Evolutionary conservation across 805 yeast genomes (phyloP).

Genomic region (Candida ovalis): DNA sequence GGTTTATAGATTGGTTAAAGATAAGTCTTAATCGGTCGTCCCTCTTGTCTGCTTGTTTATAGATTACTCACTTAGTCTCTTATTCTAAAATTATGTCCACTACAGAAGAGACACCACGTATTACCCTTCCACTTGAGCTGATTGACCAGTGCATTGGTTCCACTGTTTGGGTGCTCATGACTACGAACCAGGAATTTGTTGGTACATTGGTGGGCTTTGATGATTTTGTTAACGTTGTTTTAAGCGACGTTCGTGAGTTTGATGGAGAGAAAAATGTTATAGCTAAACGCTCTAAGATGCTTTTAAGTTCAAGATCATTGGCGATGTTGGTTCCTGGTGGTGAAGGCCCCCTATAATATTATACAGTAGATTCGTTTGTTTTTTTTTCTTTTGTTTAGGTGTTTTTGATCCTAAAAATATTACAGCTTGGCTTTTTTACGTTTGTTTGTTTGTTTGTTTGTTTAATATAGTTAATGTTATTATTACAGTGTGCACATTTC

Average conservation of each 20-base stretch:
- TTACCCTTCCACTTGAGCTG: slow-evolving; percentile 70
- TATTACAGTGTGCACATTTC: background rate
- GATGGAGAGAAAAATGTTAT: slow-evolving; percentile 39
- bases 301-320: slow-evolving; percentile 68
- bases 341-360: slow-evolving; percentile 27
- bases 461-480: background rate
- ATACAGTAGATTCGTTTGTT: background rate
- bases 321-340: slow-evolving; percentile 62
- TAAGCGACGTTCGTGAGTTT: slow-evolving; percentile 73
- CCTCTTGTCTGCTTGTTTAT: too few species aligned
- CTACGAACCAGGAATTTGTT: slow-evolving; percentile 66
- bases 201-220: slow-evolving; percentile 92
- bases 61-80: too few species aligned
- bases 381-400: background rate
- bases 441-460: too few species aligned
- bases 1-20: too few species aligned
- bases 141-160: slow-evolving; percentile 87
- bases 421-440: background rate
- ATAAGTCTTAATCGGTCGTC: too few species aligned
- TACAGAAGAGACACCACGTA: slow-evolving; percentile 7
- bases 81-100: slow-evolving; percentile 2
- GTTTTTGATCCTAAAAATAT: background rate
- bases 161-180: slow-evolving; percentile 67
- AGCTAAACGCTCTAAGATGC: slow-evolving; percentile 52
- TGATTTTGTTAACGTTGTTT: slow-evolving; percentile 88